Evolutionary conservation across 2,329 filamentous ascomycete species (phyloP).

Genomic region (Hypoxylon sp.): DNA sequence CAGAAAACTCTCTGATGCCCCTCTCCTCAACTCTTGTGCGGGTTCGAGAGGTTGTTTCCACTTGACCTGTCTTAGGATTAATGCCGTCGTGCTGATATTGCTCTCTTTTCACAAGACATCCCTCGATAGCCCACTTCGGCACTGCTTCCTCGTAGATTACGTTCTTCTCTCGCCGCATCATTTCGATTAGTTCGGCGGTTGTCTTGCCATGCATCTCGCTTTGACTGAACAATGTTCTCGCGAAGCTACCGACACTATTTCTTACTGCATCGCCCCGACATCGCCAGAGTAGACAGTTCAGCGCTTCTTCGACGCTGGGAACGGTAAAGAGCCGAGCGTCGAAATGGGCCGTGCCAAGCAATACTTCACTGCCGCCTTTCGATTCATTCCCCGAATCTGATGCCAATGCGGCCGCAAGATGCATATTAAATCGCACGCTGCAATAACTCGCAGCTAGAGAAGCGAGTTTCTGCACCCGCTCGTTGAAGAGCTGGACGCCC

Average conservation of each 20-base stretch:
- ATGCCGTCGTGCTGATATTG: constrained; percentile 14
- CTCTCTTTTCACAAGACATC: constrained; percentile 38
- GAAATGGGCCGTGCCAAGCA: constrained; percentile 29
- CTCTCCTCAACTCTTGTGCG: constrained; percentile 28
- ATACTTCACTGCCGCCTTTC: not conserved
- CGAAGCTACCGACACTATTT: constrained; percentile 25
- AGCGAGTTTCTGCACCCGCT: constrained; percentile 31
- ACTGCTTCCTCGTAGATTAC: constrained; percentile 35
- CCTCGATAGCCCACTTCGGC: constrained; percentile 38
- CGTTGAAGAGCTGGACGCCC: constrained; percentile 16
- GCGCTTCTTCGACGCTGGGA: constrained; percentile 30
- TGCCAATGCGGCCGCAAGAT: constrained; percentile 12
- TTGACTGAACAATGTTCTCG: constrained; percentile 21
- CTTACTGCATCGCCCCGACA: constrained; percentile 20
- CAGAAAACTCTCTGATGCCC: constrained; percentile 27
- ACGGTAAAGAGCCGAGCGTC: constrained; percentile 36
- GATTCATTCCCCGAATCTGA: not conserved
- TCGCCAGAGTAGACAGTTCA: constrained; percentile 34
- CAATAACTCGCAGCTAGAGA: constrained; percentile 36
- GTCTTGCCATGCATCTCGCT: constrained; percentile 26
- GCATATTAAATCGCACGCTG: constrained; percentile 34
- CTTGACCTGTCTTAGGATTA: constrained; percentile 13
- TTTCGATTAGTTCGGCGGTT: constrained; percentile 31
- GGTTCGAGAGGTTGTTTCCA: constrained; percentile 4
- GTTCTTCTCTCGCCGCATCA: constrained; percentile 34